phyloP scores from a whole-genome alignment of 2,329 filamentous ascomycete genomes.

The Claviceps sp. region DNA sequence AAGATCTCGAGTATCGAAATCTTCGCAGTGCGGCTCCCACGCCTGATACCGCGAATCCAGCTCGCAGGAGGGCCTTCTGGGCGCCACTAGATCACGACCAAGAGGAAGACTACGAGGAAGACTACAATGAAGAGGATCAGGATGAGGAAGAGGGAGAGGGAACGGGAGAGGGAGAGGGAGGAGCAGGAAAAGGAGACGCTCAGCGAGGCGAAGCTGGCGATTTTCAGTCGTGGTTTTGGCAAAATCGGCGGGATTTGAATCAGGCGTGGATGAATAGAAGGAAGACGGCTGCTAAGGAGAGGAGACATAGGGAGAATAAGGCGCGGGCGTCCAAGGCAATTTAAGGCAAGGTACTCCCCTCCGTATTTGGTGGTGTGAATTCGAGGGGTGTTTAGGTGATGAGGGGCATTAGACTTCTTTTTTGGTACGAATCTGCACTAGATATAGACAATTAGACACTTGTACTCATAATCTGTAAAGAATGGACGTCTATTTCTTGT shows the following conservation, averaged over 20 bases:
- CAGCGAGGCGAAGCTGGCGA: slow-evolving; percentile 26
- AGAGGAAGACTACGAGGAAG: slow-evolving; percentile 14
- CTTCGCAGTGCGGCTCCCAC: slow-evolving; percentile 86
- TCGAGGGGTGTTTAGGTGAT: no score
- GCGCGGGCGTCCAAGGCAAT: slow-evolving; percentile 31
- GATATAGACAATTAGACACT: no score
- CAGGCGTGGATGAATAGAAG: slow-evolving; percentile 51
- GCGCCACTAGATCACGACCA: slow-evolving; percentile 23
- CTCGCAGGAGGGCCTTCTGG: slow-evolving; percentile 48
- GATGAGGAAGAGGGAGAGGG: slow-evolving; percentile 13
- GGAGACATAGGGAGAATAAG: slow-evolving; percentile 51
- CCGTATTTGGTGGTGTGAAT: no score
- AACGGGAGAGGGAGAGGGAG: no score
- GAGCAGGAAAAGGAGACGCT: slow-evolving; percentile 3
- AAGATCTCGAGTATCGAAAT: slow-evolving; percentile 61
- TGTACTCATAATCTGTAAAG: no score
- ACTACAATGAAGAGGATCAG: slow-evolving; percentile 12
- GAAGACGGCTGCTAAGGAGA: slow-evolving; percentile 51
- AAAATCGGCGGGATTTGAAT: slow-evolving; percentile 51
- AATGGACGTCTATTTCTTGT: not conserved
- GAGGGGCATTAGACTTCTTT: no score
- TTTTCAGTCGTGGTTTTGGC: slow-evolving; percentile 57
- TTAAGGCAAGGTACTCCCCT: slow-evolving; percentile 7
- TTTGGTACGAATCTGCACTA: no score
- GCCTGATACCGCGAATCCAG: slow-evolving; percentile 77